Base-by-base conservation (phyloP, 2,329 filamentous ascomycete species). In the Macrophomina phaseolina region DNA sequence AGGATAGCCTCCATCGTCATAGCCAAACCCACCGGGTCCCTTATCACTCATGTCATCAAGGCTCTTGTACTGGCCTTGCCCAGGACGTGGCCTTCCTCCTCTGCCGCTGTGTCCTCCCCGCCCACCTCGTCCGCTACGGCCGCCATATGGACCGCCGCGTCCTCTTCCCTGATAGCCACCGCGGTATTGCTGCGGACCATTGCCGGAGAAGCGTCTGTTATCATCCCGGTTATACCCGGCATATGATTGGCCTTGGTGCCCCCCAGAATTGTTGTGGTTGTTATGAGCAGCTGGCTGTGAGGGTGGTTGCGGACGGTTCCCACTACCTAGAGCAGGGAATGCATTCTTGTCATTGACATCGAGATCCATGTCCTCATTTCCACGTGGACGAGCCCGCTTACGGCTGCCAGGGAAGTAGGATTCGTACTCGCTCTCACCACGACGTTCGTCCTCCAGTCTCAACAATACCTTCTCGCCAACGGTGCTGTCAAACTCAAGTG, bases 381-480 rank as follows among this genome's bases (percentile, higher is more conserved):
- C 63, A 6, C 49, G 48, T 9, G 52, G 48, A 5, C 63, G 38
- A 28, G 49, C 66, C 7, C 69, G 67, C 48, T 74, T 69, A 11
- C 71, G 66, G 32, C 46, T 62, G 16, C 70, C 69, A 38, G 71
- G 67, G 53, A 65, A 61, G 34, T 67, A 36, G 73, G 70, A 32
- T 80, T 79, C 64, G 79, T 73, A 53, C 77, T 52, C 42, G 23
- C 75, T 56, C 76, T 53, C 72, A 70, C 30, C 60, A n/a, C 56
- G 65, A 34, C 64, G 69, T 38, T 61, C 64, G 28, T 64, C 64
- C 11, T 66, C 64, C 49, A 65, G 52, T 28, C 65, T 49, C 32
- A 98, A 80, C 69, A 95, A 84, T 16, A 92, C 87, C 81, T 96
- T 97, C 80, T 98, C 94, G 18, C 91, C 91, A 1, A 98, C 92